Evolutionary conservation across 352 stramenopile species (phyloP).

Genomic region (Phytopythium aichiense): DNA sequence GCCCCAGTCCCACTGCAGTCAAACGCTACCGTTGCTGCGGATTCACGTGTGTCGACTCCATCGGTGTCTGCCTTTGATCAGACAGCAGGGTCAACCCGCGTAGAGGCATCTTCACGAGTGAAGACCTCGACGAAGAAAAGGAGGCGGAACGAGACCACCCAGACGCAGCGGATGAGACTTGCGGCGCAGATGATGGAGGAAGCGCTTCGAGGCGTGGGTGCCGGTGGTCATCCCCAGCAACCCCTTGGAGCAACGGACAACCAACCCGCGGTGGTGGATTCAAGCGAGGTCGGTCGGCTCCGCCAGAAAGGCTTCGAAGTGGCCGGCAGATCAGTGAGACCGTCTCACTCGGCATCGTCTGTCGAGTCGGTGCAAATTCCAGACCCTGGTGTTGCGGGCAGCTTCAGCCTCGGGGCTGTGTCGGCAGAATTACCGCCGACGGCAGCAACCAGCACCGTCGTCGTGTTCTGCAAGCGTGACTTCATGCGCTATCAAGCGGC

Average conservation of each 20-base stretch:
- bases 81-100: background rate
- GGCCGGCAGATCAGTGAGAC: background rate
- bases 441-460: slow-evolving; percentile 45
- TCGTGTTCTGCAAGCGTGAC: slow-evolving; percentile 80
- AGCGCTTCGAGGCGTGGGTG: background rate
- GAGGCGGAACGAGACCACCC: background rate
- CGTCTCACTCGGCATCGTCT: background rate
- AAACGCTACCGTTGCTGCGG: background rate
- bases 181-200: slow-evolving; percentile 3
- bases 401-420: background rate
- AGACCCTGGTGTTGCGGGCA: background rate
- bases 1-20: background rate
- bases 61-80: background rate
- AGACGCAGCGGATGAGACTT: slow-evolving; percentile 2
- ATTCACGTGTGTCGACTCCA: background rate
- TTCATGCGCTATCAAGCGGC: slow-evolving; percentile 73
- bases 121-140: background rate
- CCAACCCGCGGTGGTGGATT: background rate
- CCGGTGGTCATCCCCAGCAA: background rate
- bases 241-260: background rate
- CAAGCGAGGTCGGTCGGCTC: background rate
- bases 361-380: background rate
- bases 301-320: background rate
- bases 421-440: background rate
- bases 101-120: background rate